Evolutionary conservation across 2,329 filamentous ascomycete genomes (phyloP).

Genomic region (Trichoderma citrinoviride): DNA sequence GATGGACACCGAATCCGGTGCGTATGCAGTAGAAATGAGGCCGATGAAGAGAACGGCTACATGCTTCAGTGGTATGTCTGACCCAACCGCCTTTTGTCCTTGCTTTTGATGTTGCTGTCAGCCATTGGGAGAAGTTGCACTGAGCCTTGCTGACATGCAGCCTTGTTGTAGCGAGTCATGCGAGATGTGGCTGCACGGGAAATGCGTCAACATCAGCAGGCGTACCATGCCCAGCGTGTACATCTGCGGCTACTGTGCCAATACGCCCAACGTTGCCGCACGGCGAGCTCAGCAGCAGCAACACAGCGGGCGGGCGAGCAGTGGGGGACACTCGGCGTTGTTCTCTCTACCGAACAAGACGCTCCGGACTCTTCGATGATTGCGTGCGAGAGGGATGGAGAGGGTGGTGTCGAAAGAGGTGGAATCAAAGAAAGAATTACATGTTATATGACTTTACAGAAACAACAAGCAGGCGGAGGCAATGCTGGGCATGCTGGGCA

Average conservation of each 20-base stretch:
- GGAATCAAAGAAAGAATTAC: conserved; percentile 4
- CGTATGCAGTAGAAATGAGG: conserved; percentile 49
- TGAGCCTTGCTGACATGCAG: conserved; percentile 2
- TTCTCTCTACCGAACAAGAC: conserved; percentile 45
- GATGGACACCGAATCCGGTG: conserved; percentile 52
- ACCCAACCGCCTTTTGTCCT: background rate
- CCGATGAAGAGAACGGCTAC: conserved; percentile 50
- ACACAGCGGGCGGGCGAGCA: conserved; percentile 40
- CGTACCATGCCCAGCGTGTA: conserved; percentile 59
- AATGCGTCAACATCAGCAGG: conserved; percentile 58
- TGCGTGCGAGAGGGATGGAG: background rate
- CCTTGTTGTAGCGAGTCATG: conserved; percentile 56
- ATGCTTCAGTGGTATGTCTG: conserved; percentile 63
- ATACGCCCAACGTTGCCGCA: conserved; percentile 54
- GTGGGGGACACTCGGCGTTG: conserved; percentile 29
- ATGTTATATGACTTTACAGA: conserved; percentile 20
- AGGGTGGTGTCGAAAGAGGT: background rate
- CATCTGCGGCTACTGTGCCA: conserved; percentile 61
- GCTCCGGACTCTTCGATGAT: conserved; percentile 43
- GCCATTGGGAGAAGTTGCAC: background rate
- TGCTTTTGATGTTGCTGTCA: background rate
- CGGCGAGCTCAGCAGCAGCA: conserved; percentile 44
- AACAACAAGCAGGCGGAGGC: conserved; percentile 26
- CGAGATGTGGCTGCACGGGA: conserved; percentile 64
- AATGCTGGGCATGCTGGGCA: background rate